Percentiles rank a stretch among this genome's conserved stretches.
These are phyloP conservation scores for Syncephalastrum contaminatum DNA, from an alignment of 371 early-diverging fungal genomes.

Conservation along the genomic window DNA sequence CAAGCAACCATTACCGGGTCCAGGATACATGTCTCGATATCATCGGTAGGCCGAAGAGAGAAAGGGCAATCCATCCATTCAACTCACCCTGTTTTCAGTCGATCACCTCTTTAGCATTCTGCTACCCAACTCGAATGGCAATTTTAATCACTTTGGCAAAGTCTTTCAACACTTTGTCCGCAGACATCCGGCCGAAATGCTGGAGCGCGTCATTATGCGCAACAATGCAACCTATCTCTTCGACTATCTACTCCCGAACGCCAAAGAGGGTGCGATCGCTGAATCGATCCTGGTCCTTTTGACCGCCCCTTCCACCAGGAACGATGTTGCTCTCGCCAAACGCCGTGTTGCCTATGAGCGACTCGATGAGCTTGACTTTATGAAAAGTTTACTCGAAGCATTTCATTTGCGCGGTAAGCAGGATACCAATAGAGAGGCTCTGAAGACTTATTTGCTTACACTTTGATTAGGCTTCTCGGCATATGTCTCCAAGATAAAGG, in stretches of 20 bases:
- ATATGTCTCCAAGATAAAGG: conserved; percentile 9
- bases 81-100: conserved; percentile 3
- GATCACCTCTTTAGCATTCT: conserved; percentile 33
- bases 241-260: conserved; percentile 38
- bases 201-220: conserved; percentile 29
- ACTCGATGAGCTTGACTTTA: conserved; percentile 25
- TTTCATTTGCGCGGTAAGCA: conserved; percentile 25
- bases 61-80: neutral
- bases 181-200: conserved; percentile 38
- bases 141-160: conserved; percentile 43
- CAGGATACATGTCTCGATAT: conserved; percentile 33
- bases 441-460: too few species aligned
- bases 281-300: conserved; percentile 24
- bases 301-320: neutral
- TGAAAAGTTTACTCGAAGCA: conserved; percentile 32
- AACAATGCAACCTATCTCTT: conserved; percentile 28
- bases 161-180: conserved; percentile 42
- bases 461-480: too few species aligned
- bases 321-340: too few species aligned
- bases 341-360: conserved; percentile 11
- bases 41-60: conserved; percentile 25
- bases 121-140: conserved; percentile 36
- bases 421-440: too few species aligned
- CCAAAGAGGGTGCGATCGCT: conserved; percentile 24
- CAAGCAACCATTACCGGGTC: conserved; percentile 41